Percentiles rank a stretch among this genome's conserved stretches.
These are phyloP conservation scores for Trichoderma hamatum DNA, from an alignment of 2,329 filamentous ascomycete species.

Conservation along the genomic window DNA sequence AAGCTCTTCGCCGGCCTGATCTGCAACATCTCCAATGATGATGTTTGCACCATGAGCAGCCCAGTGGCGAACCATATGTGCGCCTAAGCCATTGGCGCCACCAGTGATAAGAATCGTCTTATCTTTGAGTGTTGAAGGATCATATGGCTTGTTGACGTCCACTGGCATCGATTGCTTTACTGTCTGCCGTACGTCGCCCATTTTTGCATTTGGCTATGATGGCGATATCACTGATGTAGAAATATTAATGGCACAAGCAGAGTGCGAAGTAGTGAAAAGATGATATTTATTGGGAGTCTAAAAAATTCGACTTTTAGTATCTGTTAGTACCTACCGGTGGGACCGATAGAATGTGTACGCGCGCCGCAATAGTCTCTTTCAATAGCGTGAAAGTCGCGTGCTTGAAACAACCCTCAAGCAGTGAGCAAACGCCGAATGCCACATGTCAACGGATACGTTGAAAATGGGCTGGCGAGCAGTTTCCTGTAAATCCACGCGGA, in stretches of 20 bases:
- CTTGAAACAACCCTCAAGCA: neutral
- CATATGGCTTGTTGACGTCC: constrained; percentile 49
- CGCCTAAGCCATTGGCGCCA: constrained; percentile 63
- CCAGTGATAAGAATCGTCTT: constrained; percentile 68
- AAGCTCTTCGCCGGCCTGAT: constrained; percentile 55
- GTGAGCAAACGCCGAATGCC: neutral
- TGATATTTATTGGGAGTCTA: neutral
- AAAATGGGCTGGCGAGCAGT: neutral
- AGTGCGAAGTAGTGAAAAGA: neutral
- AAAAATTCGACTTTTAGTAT: neutral
- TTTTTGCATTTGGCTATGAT: neutral
- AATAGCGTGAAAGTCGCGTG: neutral
- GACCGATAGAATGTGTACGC: neutral
- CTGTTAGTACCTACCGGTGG: neutral
- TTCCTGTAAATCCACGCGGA: neutral
- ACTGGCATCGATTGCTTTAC: constrained; percentile 48
- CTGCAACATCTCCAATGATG: constrained; percentile 65
- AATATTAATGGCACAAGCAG: too few species aligned
- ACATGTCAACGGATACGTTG: neutral
- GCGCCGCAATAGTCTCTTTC: neutral
- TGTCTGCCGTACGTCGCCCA: neutral
- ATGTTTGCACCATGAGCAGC: constrained; percentile 60
- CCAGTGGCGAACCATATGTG: constrained; percentile 57
- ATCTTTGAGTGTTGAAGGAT: constrained; percentile 49
- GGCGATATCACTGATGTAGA: neutral